Evolutionary conservation across 2,329 filamentous ascomycete genomes (phyloP).

Genomic region (Botrytis tulipae): DNA sequence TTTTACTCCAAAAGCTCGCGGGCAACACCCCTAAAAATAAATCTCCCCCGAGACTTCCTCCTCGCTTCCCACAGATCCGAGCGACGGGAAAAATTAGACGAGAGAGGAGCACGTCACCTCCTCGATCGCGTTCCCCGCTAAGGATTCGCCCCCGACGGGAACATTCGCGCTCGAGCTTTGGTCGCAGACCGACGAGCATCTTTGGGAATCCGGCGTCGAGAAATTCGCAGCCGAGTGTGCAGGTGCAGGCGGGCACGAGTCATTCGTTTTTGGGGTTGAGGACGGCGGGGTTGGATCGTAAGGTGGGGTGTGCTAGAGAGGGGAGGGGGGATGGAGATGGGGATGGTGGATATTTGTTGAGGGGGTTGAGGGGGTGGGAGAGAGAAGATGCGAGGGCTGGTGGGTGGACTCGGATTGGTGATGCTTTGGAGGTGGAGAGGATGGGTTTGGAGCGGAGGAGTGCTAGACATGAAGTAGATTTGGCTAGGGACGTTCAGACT

Average conservation of each 20-base stretch:
- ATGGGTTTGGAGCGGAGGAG: not conserved
- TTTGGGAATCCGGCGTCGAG: slow-evolving; percentile 34
- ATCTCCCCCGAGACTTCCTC: slow-evolving; percentile 19
- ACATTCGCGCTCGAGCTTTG: slow-evolving; percentile 37
- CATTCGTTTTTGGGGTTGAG: slow-evolving; percentile 37
- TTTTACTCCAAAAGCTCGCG: slow-evolving; percentile 37
- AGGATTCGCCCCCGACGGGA: slow-evolving; percentile 28
- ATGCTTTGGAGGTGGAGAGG: not conserved
- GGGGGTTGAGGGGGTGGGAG: slow-evolving; percentile 10
- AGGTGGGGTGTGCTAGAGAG: slow-evolving; percentile 32
- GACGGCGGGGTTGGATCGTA: slow-evolving; percentile 31
- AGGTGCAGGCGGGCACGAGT: slow-evolving; percentile 31
- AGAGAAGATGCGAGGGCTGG: slow-evolving; percentile 23
- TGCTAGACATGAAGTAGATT: slow-evolving; percentile 3
- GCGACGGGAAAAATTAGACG: not conserved
- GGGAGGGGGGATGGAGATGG: slow-evolving; percentile 20
- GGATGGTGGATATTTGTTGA: slow-evolving; percentile 15
- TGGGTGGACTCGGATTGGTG: slow-evolving; percentile 18
- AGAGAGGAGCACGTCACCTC: not conserved
- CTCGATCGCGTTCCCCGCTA: not conserved
- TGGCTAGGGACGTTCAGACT: slow-evolving; percentile 10
- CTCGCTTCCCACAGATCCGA: slow-evolving; percentile 26
- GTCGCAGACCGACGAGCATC: slow-evolving; percentile 32
- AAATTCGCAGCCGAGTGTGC: slow-evolving; percentile 31
- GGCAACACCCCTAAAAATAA: slow-evolving; percentile 4